Conservation (phyloP, 2,329 filamentous ascomycete species). For the Whalleya microplaca region DNA sequence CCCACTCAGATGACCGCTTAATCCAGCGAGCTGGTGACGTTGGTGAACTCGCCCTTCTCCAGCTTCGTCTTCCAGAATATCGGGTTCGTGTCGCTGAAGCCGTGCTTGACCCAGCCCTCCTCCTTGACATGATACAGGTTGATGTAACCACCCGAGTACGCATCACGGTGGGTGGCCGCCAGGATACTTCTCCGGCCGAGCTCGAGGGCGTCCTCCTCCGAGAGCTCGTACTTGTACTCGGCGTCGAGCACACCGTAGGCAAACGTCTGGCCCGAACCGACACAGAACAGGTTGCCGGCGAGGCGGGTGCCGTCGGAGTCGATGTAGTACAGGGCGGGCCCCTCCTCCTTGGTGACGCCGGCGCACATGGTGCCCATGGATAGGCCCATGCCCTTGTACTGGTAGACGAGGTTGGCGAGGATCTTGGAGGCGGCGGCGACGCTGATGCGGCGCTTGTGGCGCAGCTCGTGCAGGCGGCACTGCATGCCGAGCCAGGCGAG, state of each 20-base stretch:
- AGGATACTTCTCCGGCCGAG: slow-evolving; percentile 90
- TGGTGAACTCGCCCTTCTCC: slow-evolving; percentile 97
- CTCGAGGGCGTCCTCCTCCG: slow-evolving; percentile 85
- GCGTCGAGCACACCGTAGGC: slow-evolving; percentile 97
- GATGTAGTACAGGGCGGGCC: slow-evolving; percentile 98
- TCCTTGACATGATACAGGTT: slow-evolving; percentile 99
- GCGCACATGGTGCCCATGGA: slow-evolving; percentile 99
- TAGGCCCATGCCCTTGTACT: slow-evolving; percentile 97
- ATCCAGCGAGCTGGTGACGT: slow-evolving; percentile 81
- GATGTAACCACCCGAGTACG: slow-evolving; percentile 98
- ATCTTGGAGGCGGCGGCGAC: slow-evolving; percentile 98
- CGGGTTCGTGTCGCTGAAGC: slow-evolving; percentile 96
- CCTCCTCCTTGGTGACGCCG: slow-evolving; percentile 92
- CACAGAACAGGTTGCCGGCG: slow-evolving; percentile 94
- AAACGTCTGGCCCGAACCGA: slow-evolving; percentile 97
- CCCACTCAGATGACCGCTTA: slow-evolving; percentile 12
- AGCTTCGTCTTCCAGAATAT: slow-evolving; percentile 99
- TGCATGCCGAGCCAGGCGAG: slow-evolving; percentile 98
- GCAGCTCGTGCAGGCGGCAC: slow-evolving; percentile 97
- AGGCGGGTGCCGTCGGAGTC: slow-evolving; percentile 95
- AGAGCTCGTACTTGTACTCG: slow-evolving; percentile 89
- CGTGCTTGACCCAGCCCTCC: slow-evolving; percentile 97
- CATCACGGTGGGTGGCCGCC: slow-evolving; percentile 94
- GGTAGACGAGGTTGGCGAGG: slow-evolving; percentile 96
- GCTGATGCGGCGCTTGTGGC: slow-evolving; percentile 97